Conservation (phyloP, 176 grass and related monocot genomes). For the Zea mays region Zm-B73-REFERENCE-NAM-5.0 NC_050100.1:16813001-16813500, state of each 20-base stretch:
- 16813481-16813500: neutral
- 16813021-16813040: constrained; percentile 2
- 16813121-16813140: constrained; percentile 47
- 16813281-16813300: neutral
- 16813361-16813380: neutral
- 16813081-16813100: constrained; percentile 35
- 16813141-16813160: constrained; percentile 45
- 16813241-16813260: neutral
- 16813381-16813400: neutral
- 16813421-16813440: neutral
- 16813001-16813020: constrained; percentile 39
- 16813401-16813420: neutral
- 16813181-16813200: constrained; percentile 33
- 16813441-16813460: neutral
- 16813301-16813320: neutral
- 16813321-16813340: neutral
- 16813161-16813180: constrained; percentile 69
- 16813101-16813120: constrained; percentile 33
- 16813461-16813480: neutral
- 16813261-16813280: neutral
- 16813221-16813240: neutral
- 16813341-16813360: neutral
- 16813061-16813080: constrained; percentile 42
- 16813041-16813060: neutral
- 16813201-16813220: neutral